These are phyloP conservation scores for Candida gigantensis DNA, from an alignment of 1,139 yeast genomes.

Conservation along the genomic window DNA sequence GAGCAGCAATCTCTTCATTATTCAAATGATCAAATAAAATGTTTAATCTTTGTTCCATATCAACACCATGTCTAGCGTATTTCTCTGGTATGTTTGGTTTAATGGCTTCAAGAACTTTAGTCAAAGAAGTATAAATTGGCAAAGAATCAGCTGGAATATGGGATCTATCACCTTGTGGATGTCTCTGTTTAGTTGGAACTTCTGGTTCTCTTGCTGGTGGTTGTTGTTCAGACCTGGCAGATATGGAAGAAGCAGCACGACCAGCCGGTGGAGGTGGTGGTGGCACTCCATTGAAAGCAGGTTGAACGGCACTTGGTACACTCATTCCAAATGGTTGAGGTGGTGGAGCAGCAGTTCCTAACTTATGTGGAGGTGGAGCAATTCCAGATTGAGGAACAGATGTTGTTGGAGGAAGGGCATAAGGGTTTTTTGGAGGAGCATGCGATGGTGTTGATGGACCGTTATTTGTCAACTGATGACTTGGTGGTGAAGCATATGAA, in stretches of 20 bases:
- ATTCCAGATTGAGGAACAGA: constrained; percentile 12
- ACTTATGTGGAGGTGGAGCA: constrained; percentile 18
- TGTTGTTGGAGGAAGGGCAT: constrained; percentile 39
- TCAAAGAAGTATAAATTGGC: constrained; percentile 61
- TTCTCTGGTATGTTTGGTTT: constrained; percentile 78
- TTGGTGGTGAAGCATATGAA: constrained; percentile 22
- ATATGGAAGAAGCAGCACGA: constrained; percentile 14
- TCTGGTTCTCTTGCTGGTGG: constrained; percentile 21
- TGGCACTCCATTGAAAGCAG: constrained; percentile 17
- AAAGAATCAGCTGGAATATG: constrained; percentile 62
- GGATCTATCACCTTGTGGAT: constrained; percentile 70
- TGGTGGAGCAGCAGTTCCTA: constrained; percentile 18
- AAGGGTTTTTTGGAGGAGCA: constrained; percentile 40
- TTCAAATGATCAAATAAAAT: constrained; percentile 80
- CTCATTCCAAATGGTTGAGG: constrained; percentile 15
- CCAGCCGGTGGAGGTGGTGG: constrained; percentile 22
- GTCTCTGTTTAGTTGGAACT: constrained; percentile 29
- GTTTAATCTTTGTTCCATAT: constrained; percentile 79
- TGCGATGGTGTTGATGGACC: constrained; percentile 16
- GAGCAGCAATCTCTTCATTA: constrained; percentile 63
- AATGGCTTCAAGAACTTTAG: constrained; percentile 56
- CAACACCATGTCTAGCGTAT: constrained; percentile 71
- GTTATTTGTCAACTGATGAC: constrained; percentile 12
- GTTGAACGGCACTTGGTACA: constrained; percentile 12
- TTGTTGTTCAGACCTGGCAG: constrained; percentile 14